Evolutionary conservation across 148 eudicot species (phyloP), one percentile per base, ranked within the genome.

Genomic region (Vaccinium macrocarpon): DNA sequence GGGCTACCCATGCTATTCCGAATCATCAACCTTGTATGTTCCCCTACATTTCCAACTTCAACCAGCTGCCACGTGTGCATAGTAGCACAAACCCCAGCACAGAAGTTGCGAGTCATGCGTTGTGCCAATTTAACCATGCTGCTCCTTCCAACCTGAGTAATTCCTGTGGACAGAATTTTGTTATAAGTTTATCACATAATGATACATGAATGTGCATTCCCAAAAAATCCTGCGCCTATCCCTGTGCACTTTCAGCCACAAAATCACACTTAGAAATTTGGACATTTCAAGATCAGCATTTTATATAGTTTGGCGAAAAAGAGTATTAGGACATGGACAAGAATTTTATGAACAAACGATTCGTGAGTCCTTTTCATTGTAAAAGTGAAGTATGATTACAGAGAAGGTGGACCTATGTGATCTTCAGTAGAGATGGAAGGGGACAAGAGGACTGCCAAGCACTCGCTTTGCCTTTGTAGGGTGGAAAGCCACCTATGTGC

Each of bases 401-500:
- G 25, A 19, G 48, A 55, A 78, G 66, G 13, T 53, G 64, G 64
- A 78, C 80, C 94, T 90, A 91, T 32, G 38, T 82, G 82, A 81
- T 86, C 87, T 29, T 86, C 88, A 21, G 83, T 61, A 64, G 85
- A 49, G n/a, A 80, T 55, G 38, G 84, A 80, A 27, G 90, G 50
- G 38, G 94, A 80, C 85, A 84, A 23, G 81, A 91, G 86, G 78
- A 84, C 76, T 61, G 90, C 82, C 18, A 87, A 82, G 74, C 86
- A 87, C 73, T 91, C 90, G 64, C 92, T 87, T 77, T 95, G 97
- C 73, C 95, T 86, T 84, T 89, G 93, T 5, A 95, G 88, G 51
- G 91, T 84, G 66, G 91, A 88, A 35, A 95, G 84, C 96, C 98
- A 95, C 76, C 90, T 93, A 55, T 86, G 92, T 55, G 98, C 96